Conservation (phyloP, 1,139 yeast species). For the Dujonia santamariae region DNA sequence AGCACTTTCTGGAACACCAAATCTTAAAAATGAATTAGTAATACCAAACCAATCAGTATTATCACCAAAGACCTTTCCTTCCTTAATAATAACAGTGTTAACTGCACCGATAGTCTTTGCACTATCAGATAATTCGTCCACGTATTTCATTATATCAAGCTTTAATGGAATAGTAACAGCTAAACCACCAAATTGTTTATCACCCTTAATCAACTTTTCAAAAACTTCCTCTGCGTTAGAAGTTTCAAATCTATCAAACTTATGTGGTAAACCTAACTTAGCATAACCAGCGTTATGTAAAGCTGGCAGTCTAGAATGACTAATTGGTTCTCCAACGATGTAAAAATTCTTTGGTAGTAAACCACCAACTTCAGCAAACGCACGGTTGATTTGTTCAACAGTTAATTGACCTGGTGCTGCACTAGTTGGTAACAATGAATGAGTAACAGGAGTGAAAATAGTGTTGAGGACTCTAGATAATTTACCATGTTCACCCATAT, state of each 20-base stretch:
- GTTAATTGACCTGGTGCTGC: constrained; percentile 82
- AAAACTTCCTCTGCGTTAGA: constrained; percentile 51
- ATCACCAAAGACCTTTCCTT: constrained; percentile 66
- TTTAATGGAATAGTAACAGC: constrained; percentile 92
- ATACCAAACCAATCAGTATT: constrained; percentile 98
- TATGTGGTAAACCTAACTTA: constrained; percentile 73
- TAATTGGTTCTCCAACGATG: constrained; percentile 79
- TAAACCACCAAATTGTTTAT: constrained; percentile 71
- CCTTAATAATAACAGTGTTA: constrained; percentile 65
- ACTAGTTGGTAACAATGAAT: constrained; percentile 55
- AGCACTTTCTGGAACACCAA: constrained; percentile 51
- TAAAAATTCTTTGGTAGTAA: constrained; percentile 55
- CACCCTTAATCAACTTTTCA: constrained; percentile 42
- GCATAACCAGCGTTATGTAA: constrained; percentile 78
- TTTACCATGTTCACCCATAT: constrained; percentile 75
- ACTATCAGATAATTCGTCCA: constrained; percentile 63
- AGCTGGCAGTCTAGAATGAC: constrained; percentile 85
- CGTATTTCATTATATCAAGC: constrained; percentile 66
- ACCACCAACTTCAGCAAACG: constrained; percentile 64
- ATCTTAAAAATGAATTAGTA: constrained; percentile 56
- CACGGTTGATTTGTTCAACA: constrained; percentile 56
- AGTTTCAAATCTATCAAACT: constrained; percentile 68
- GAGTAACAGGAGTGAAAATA: constrained; percentile 81
- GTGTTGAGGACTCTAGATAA: constrained; percentile 75
- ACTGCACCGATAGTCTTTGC: constrained; percentile 88